phyloP scores from a whole-genome alignment of 768 basidiomycete genomes.

The Russula emetica region DNA sequence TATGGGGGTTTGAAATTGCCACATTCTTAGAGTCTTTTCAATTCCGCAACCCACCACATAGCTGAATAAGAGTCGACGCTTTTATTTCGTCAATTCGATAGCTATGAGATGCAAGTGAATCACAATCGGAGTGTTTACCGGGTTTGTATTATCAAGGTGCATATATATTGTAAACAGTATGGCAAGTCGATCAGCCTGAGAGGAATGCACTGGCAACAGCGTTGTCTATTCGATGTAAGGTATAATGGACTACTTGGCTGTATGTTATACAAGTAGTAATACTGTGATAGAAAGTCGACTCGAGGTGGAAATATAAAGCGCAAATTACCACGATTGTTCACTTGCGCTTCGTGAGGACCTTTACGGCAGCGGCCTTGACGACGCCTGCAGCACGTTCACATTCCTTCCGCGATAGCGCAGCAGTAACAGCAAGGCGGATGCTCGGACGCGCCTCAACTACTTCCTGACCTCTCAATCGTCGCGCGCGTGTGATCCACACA shows the following conservation, averaged over 20 bases:
- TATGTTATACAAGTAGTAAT: not conserved
- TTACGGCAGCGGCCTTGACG: conserved; percentile 67
- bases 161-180: not conserved
- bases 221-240: not conserved
- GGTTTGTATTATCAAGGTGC: not conserved
- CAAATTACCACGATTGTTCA: conserved; percentile 29
- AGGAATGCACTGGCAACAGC: not conserved
- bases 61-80: too few species aligned
- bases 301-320: not conserved
- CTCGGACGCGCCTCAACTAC: conserved; percentile 74
- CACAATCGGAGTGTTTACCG: not conserved
- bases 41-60: too few species aligned
- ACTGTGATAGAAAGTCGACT: not conserved
- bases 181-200: not conserved
- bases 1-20: too few species aligned
- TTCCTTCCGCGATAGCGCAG: conserved; percentile 83
- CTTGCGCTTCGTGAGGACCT: conserved; percentile 62
- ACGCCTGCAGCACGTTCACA: conserved; percentile 80
- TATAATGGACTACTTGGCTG: not conserved
- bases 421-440: conserved; percentile 75
- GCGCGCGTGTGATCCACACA: conserved; percentile 81
- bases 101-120: too few species aligned
- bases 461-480: conserved; percentile 81
- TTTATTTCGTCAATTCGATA: too few species aligned
- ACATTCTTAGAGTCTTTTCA: too few species aligned